A percentile compares a stretch with the other conserved stretches of the same genome.
These are phyloP conservation scores for Volvox carteri DNA, from an alignment of 163 green algal genomes.

Conservation along the genomic window DNA sequence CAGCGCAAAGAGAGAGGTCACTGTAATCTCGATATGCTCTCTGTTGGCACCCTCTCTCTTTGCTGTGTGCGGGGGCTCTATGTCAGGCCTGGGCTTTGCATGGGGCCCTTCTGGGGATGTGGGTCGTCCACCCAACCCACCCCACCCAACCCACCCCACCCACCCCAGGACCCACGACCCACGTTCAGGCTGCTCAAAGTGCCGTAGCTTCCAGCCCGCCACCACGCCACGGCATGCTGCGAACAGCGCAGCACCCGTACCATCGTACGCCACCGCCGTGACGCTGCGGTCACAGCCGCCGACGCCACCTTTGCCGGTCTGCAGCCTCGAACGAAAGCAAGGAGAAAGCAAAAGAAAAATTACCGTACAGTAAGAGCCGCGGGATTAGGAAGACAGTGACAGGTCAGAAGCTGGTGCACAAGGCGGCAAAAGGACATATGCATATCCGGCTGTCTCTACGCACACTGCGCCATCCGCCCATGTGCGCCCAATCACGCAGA, in stretches of 20 bases:
- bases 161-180: not conserved
- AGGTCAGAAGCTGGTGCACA: too few relatives aligned
- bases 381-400: too few relatives aligned
- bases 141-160: not conserved
- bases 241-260: not conserved
- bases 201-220: conserved; percentile 39
- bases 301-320: not conserved
- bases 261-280: conserved; percentile 26
- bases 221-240: conserved; percentile 19
- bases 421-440: too few relatives aligned
- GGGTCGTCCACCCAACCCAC: not conserved
- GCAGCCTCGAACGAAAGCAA: too few relatives aligned
- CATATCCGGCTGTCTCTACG: too few relatives aligned
- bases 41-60: not conserved
- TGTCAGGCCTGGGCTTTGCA: not conserved
- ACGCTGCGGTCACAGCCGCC: conserved; percentile 9
- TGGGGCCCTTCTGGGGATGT: not conserved
- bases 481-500: too few relatives aligned
- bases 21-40: not conserved
- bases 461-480: too few relatives aligned
- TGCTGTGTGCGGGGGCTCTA: not conserved
- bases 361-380: too few relatives aligned
- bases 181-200: conserved; percentile 39
- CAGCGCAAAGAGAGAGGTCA: too few relatives aligned
- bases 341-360: too few relatives aligned